phyloP scores from a whole-genome alignment of 768 basidiomycete species.

The Crepidotus variabilis region DNA sequence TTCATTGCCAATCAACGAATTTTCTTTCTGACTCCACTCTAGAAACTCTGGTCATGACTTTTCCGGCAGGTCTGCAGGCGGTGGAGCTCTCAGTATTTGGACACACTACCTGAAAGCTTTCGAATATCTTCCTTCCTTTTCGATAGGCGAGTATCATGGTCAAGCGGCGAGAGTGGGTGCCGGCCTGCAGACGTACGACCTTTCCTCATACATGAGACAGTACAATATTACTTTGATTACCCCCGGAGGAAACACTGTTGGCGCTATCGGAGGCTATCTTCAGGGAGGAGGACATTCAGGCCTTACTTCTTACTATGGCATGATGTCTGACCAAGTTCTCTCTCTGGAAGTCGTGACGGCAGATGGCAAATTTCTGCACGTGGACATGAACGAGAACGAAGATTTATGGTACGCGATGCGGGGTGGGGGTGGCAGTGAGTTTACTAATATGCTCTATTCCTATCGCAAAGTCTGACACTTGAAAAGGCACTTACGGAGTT shows the following conservation, averaged over 20 bases:
- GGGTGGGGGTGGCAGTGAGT: slow-evolving; percentile 20
- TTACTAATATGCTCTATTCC: slow-evolving; percentile 11
- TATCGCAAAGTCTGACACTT: slow-evolving; percentile 2
- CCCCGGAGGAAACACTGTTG: slow-evolving; percentile 22
- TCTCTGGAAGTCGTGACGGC: slow-evolving; percentile 37
- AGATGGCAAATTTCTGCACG: slow-evolving; percentile 27
- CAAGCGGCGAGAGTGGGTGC: slow-evolving; percentile 16
- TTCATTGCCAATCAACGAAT: no score
- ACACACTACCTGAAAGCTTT: slow-evolving; percentile 12
- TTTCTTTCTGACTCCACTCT: no score
- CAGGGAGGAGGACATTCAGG: slow-evolving; percentile 25
- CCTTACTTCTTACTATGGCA: slow-evolving; percentile 13
- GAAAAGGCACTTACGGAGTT: neutral
- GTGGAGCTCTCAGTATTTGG: slow-evolving; percentile 15
- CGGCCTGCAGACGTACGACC: slow-evolving; percentile 12
- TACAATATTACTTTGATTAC: neutral
- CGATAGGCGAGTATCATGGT: slow-evolving; percentile 12
- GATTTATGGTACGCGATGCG: slow-evolving; percentile 29
- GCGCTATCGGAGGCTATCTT: slow-evolving; percentile 32
- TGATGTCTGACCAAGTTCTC: slow-evolving; percentile 22
- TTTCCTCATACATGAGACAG: neutral
- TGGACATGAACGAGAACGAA: slow-evolving; percentile 26
- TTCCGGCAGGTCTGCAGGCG: slow-evolving; percentile 19
- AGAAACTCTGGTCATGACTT: slow-evolving; percentile 22
- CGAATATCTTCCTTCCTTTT: neutral